Evolutionary conservation across 441 rosid species (phyloP).

Genomic region (Brassica balearica): DNA sequence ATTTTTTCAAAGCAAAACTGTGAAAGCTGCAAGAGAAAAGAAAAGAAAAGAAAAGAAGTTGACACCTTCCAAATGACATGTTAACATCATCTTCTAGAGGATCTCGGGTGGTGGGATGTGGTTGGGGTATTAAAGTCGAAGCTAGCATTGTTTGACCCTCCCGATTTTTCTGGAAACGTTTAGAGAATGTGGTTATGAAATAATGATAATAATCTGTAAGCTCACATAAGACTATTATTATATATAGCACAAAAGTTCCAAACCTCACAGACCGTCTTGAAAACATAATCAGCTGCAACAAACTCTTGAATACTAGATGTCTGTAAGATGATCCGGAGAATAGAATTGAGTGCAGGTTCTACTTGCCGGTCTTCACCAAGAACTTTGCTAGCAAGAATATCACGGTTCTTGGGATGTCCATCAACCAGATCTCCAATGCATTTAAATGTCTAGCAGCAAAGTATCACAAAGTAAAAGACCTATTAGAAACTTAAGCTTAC

Average conservation of each 20-base stretch:
- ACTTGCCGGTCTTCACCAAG: constrained; percentile 92
- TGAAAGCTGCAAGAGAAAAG: constrained; percentile 9
- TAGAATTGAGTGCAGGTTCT: constrained; percentile 92
- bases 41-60: constrained; percentile 24
- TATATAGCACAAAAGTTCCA: constrained; percentile 35
- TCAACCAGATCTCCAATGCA: constrained; percentile 86
- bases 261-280: constrained; percentile 95
- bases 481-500: constrained; percentile 12
- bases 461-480: constrained; percentile 33
- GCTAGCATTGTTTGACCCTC: constrained; percentile 95
- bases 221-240: background rate
- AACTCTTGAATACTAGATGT: constrained; percentile 92
- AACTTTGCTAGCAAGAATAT: constrained; percentile 84
- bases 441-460: constrained; percentile 70
- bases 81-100: constrained; percentile 88
- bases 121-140: constrained; percentile 93
- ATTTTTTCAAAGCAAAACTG: constrained; percentile 17
- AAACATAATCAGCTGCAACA: constrained; percentile 89
- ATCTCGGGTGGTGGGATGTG: constrained; percentile 63
- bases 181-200: constrained; percentile 18
- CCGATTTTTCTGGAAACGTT: constrained; percentile 62
- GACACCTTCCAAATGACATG: constrained; percentile 98
- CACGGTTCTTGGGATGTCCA: constrained; percentile 81
- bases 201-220: background rate
- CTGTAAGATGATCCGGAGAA: constrained; percentile 87